Conservation (phyloP, 78 protist species). For the Emiliania huxleyi region DNA sequence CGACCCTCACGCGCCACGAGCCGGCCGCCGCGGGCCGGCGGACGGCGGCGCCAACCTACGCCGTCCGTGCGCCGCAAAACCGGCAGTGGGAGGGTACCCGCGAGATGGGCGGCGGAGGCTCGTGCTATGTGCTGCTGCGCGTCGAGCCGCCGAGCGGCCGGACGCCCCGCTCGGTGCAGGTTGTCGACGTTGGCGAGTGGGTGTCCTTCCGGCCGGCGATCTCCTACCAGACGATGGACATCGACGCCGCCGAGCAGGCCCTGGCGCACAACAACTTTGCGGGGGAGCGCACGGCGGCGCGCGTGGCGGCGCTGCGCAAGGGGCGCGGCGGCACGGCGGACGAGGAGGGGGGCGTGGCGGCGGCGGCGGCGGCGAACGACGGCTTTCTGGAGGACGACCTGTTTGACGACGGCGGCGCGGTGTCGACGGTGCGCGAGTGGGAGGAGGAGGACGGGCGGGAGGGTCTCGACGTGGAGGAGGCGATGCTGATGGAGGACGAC, state of each 20-base stretch:
- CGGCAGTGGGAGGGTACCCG: not conserved
- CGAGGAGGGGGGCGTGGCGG: not conserved
- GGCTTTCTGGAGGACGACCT: not conserved
- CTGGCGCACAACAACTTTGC: not conserved
- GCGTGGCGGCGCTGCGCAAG: not conserved
- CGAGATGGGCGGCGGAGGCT: not conserved
- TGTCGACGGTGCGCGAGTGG: not conserved
- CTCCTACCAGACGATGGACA: not conserved
- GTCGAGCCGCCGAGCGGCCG: not conserved
- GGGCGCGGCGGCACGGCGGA: no score
- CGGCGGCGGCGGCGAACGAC: not conserved
- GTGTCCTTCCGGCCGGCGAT: not conserved
- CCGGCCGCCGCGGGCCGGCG: not conserved
- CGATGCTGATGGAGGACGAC: not conserved
- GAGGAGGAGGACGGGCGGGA: not conserved
- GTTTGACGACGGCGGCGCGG: not conserved
- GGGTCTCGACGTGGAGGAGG: not conserved
- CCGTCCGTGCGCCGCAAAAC: not conserved
- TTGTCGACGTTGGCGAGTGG: not conserved
- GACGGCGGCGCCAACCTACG: not conserved
- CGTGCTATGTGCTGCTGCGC: not conserved
- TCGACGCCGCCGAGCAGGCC: not conserved
- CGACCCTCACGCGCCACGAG: not conserved
- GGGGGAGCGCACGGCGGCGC: not conserved
- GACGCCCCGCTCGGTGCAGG: not conserved